Percentiles rank a stretch among this genome's conserved stretches.
Conservation (phyloP, 306 rosid species). For the Citrullus mucosospermus region DNA sequence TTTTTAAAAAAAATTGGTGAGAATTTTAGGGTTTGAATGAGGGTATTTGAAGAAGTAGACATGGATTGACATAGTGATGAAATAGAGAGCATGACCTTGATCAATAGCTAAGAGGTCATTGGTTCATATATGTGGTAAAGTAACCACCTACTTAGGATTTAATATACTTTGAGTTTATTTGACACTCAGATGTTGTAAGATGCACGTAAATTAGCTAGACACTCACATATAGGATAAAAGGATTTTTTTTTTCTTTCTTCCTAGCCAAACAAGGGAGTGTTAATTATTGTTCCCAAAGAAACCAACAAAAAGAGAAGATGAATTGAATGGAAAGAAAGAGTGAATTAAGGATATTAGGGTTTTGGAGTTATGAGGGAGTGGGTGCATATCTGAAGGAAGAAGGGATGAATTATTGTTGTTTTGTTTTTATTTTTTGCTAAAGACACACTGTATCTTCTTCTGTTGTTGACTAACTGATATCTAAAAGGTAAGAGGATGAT, state of each 20-base stretch:
- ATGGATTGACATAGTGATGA: too few species aligned
- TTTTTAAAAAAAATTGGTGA: not conserved
- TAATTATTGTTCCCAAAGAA: not conserved
- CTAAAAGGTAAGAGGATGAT: not conserved
- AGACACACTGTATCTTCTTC: not conserved
- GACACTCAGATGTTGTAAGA: too few species aligned
- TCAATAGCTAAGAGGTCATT: too few species aligned
- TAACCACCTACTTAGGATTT: too few species aligned
- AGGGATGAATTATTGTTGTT: not conserved
- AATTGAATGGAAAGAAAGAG: not conserved
- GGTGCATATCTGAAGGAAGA: not conserved
- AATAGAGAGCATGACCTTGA: too few species aligned
- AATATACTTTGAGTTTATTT: too few species aligned
- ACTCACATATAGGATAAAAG: too few species aligned
- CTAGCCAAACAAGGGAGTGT: not conserved
- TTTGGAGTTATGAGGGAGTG: not conserved
- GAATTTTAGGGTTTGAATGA: not conserved
- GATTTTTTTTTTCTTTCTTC: not conserved
- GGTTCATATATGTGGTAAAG: too few species aligned
- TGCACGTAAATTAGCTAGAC: too few species aligned
- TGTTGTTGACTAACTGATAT: conserved; percentile 4
- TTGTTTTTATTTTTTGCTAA: not conserved
- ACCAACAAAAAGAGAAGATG: not conserved
- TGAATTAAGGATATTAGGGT: not conserved
- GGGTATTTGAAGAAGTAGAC: not conserved